Conservation (phyloP, 1,284 basidiomycete genomes). For the Sanghuangporus sanghuang region DNA sequence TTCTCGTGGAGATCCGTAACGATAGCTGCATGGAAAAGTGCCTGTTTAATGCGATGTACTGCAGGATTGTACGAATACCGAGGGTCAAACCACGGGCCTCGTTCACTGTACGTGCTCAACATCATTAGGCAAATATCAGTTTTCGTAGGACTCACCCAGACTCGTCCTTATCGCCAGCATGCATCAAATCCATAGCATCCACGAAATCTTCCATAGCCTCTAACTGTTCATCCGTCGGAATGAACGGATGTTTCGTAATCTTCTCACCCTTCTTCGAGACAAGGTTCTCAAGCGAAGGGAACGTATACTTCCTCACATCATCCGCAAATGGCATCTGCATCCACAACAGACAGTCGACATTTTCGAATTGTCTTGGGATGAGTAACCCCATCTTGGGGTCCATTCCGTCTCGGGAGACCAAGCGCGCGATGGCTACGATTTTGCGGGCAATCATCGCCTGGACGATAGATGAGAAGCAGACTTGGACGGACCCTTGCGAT, state of each 20-base stretch:
- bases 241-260: constrained; percentile 71
- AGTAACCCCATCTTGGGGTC: constrained; percentile 87
- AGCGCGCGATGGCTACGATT: constrained; percentile 75
- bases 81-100: constrained; percentile 73
- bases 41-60: constrained; percentile 88
- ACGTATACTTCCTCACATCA: constrained; percentile 84
- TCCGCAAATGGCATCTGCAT: constrained; percentile 91
- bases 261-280: constrained; percentile 73
- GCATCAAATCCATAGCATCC: constrained; percentile 81
- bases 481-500: constrained; percentile 64
- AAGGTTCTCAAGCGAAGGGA: constrained; percentile 76
- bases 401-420: constrained; percentile 65
- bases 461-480: constrained; percentile 82
- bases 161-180: constrained; percentile 64
- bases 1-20: constrained; percentile 67
- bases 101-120: constrained; percentile 37
- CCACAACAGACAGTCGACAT: constrained; percentile 80
- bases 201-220: constrained; percentile 84
- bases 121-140: constrained; percentile 1
- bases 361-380: constrained; percentile 54
- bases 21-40: constrained; percentile 82
- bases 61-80: constrained; percentile 82
- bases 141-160: constrained; percentile 47
- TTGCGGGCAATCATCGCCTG: constrained; percentile 70
- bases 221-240: constrained; percentile 79